Conservation (phyloP, 805 yeast species). For the Zygotorulaspora danielsina region DNA sequence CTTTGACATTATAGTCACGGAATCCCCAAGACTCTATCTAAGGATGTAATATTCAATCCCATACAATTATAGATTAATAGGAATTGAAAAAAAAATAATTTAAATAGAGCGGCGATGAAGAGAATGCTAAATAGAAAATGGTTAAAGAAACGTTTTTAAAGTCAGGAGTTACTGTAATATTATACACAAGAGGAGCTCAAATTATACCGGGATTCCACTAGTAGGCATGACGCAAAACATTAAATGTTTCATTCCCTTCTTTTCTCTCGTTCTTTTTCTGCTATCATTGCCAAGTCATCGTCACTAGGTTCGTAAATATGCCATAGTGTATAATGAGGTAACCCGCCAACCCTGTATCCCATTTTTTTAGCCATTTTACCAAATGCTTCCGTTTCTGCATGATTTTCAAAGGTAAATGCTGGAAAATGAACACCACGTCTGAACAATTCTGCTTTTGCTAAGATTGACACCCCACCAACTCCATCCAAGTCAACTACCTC, state of each 20-base stretch:
- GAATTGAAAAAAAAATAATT: too few relatives aligned
- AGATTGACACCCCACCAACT: constrained; percentile 80
- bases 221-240: too few relatives aligned
- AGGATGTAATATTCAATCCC: too few relatives aligned
- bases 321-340: constrained; percentile 88
- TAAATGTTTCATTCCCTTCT: constrained; percentile 42
- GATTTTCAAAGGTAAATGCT: constrained; percentile 77
- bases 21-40: too few relatives aligned
- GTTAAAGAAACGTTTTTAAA: background rate
- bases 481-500: constrained; percentile 75
- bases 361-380: constrained; percentile 74
- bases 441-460: constrained; percentile 69
- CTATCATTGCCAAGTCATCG: constrained; percentile 70
- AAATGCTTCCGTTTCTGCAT: constrained; percentile 85
- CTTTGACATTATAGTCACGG: background rate
- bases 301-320: constrained; percentile 88
- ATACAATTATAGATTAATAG: too few relatives aligned
- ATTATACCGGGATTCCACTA: too few relatives aligned
- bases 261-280: constrained; percentile 61
- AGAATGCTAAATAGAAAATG: too few relatives aligned
- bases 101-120: too few relatives aligned
- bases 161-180: background rate
- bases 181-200: background rate
- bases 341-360: constrained; percentile 81
- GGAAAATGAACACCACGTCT: constrained; percentile 81